Conservation (phyloP, 192 early-diverging fungal species). For the Entomortierella parvispora region DNA sequence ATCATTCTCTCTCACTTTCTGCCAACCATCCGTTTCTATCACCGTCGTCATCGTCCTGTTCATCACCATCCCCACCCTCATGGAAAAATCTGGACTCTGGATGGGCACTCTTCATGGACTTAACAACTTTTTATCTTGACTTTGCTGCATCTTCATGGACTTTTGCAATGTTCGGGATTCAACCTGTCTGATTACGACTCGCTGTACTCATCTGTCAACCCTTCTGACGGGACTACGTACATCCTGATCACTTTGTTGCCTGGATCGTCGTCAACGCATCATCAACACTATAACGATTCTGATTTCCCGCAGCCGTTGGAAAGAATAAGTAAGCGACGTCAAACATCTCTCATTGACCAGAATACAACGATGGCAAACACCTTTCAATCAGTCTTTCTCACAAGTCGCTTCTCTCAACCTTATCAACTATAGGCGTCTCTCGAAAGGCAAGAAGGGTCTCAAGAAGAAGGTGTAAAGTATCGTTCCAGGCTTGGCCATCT, state of each 20-base stretch:
- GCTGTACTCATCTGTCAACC: not conserved
- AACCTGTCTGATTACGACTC: not conserved
- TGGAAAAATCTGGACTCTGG: slow-evolving; percentile 5
- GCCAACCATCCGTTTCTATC: not conserved
- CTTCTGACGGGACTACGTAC: not conserved
- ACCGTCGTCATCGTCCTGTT: not conserved
- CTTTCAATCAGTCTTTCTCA: too few relatives aligned
- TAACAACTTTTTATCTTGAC: not conserved
- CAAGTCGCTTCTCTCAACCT: slow-evolving; percentile 2
- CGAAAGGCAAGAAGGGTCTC: slow-evolving; percentile 98
- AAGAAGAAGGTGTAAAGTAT: slow-evolving; percentile 97
- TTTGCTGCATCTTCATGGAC: not conserved
- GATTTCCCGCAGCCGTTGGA: slow-evolving; percentile 71
- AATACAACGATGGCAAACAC: not conserved
- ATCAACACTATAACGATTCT: not conserved
- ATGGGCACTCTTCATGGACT: not conserved
- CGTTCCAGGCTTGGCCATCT: slow-evolving; percentile 19
- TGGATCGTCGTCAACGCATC: not conserved
- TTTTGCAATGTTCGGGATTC: not conserved
- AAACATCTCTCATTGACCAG: not conserved
- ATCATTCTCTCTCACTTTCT: slow-evolving; percentile 15
- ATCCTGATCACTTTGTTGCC: not conserved
- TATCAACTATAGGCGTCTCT: slow-evolving; percentile 79
- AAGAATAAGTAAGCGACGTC: slow-evolving; percentile 84
- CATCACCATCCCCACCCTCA: not conserved